A percentile compares a stretch with the other conserved stretches of the same genome.
phyloP scores from a whole-genome alignment of 306 rosid genomes.

The Cajanus cajan region DNA sequence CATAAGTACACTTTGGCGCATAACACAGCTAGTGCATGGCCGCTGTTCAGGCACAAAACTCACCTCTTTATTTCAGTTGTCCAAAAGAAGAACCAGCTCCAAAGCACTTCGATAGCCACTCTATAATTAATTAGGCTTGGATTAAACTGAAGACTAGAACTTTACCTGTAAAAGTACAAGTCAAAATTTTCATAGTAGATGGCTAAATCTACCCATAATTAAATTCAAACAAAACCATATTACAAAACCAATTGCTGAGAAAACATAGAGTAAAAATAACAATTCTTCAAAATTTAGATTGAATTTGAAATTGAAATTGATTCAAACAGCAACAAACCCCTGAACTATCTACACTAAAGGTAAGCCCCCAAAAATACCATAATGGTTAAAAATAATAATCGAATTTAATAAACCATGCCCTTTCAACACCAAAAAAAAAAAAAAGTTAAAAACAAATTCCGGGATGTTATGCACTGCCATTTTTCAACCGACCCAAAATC shows the following conservation, averaged over 20 bases:
- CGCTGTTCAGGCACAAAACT: slow-evolving; percentile 4
- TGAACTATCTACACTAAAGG: not conserved
- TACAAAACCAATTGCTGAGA: not conserved
- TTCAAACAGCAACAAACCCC: not conserved
- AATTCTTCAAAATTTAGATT: not conserved
- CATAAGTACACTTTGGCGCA: slow-evolving; percentile 24
- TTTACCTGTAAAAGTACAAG: slow-evolving; percentile 33
- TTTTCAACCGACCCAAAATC: slow-evolving; percentile 13
- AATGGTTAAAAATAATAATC: not conserved
- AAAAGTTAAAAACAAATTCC: not conserved
- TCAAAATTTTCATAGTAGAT: slow-evolving; percentile 18
- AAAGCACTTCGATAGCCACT: slow-evolving; percentile 20
- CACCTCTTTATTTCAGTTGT: slow-evolving; percentile 13
- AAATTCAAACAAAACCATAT: slow-evolving; percentile 4
- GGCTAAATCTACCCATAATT: slow-evolving; percentile 6
- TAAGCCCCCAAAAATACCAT: not conserved
- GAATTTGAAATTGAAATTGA: not conserved
- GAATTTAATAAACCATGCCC: not conserved
- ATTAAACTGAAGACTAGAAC: slow-evolving; percentile 28
- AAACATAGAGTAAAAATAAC: not conserved
- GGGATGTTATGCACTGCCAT: not conserved
- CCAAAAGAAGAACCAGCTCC: slow-evolving; percentile 24
- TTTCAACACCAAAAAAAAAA: not conserved
- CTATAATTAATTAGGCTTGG: slow-evolving; percentile 6
- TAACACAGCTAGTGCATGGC: slow-evolving; percentile 17